These are phyloP conservation scores for Rhizopus sp. DNA, from an alignment of 371 early-diverging fungal species.

Conservation along the genomic window DNA sequence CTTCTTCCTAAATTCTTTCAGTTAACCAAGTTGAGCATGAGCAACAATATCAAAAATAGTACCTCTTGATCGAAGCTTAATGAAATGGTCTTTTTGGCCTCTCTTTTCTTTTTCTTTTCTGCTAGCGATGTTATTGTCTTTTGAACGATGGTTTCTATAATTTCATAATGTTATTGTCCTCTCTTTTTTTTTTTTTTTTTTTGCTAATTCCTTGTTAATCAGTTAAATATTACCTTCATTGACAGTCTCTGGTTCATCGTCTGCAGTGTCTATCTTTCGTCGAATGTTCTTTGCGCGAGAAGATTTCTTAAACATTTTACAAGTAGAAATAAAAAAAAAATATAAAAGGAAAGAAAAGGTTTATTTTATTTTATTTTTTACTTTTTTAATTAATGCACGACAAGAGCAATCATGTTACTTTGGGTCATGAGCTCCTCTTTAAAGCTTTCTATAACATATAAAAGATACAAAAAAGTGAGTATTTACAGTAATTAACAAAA, in stretches of 20 bases:
- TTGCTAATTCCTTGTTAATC: background rate
- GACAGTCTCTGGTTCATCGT: constrained; percentile 25
- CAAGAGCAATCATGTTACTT: no score
- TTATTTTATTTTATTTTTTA: no score
- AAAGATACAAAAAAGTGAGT: no score
- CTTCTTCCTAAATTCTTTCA: background rate
- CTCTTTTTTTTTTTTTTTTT: no score
- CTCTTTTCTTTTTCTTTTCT: constrained; percentile 37
- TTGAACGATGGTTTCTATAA: constrained; percentile 9
- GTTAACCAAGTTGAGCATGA: no score
- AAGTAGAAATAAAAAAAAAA: background rate
- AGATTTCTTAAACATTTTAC: constrained; percentile 45
- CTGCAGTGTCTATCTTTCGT: constrained; percentile 38
- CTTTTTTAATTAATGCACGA: no score
- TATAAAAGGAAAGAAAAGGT: background rate
- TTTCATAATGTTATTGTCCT: background rate
- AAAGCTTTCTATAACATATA: no score
- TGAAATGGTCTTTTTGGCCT: constrained; percentile 24
- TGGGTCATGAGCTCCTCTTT: no score
- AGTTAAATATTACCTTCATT: constrained; percentile 2
- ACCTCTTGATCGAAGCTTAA: constrained; percentile 42
- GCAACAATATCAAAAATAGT: background rate
- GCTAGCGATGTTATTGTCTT: constrained; percentile 23
- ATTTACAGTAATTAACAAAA: no score
- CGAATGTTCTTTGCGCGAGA: constrained; percentile 44